Conservation (phyloP, 176 grass and related monocot species). For the Alopecurus myosuroides region DNA sequence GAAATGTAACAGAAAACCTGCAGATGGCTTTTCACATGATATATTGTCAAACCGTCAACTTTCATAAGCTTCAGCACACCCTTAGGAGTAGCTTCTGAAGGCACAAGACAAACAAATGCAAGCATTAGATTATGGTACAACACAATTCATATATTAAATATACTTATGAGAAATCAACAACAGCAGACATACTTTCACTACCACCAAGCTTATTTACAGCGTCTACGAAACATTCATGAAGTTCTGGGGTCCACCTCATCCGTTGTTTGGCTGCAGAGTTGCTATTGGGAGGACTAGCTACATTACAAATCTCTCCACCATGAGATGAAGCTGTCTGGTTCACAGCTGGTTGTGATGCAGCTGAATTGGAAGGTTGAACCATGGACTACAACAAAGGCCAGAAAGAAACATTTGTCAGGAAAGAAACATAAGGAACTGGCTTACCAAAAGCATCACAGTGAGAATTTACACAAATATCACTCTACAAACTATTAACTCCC, state of each 20-base stretch:
- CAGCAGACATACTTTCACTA: slow-evolving; percentile 68
- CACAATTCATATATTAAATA: slow-evolving; percentile 8
- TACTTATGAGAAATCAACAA: slow-evolving; percentile 18
- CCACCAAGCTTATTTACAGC: slow-evolving; percentile 92
- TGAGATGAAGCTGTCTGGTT: slow-evolving; percentile 54
- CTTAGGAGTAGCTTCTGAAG: slow-evolving; percentile 93
- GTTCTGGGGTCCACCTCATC: slow-evolving; percentile 92
- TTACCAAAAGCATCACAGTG: slow-evolving; percentile 2
- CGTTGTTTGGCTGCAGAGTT: slow-evolving; percentile 53
- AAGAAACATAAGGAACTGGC: slow-evolving; percentile 7
- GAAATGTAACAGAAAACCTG: slow-evolving; percentile 53
- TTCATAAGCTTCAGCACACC: slow-evolving; percentile 89
- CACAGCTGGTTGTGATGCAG: slow-evolving; percentile 30
- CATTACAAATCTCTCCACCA: slow-evolving; percentile 51
- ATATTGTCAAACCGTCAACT: slow-evolving; percentile 90
- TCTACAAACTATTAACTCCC: neutral
- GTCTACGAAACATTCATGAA: slow-evolving; percentile 87
- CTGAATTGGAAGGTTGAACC: slow-evolving; percentile 24
- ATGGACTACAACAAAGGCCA: slow-evolving; percentile 29
- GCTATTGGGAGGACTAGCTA: slow-evolving; percentile 54
- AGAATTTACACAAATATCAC: neutral
- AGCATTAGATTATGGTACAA: slow-evolving; percentile 20
- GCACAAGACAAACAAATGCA: neutral
- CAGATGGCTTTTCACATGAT: slow-evolving; percentile 97
- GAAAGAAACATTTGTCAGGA: slow-evolving; percentile 7